A percentile compares a stretch with the other conserved stretches of the same genome.
Conservation (phyloP, 2,329 filamentous ascomycete genomes). For the Diaporthe longicolla region DNA sequence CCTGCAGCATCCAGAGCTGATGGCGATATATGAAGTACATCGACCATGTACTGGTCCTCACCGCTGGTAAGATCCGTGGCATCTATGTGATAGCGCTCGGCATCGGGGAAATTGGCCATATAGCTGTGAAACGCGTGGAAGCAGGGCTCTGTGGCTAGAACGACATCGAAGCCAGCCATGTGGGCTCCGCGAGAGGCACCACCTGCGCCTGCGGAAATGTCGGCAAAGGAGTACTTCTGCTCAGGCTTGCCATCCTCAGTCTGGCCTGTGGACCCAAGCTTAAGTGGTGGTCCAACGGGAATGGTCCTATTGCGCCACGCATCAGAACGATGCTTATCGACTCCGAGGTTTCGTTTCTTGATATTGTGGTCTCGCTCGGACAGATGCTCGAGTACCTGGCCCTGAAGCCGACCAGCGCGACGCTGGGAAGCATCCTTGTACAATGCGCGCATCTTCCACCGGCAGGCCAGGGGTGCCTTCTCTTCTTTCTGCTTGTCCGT, state of each 20-base stretch:
- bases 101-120: conserved; percentile 64
- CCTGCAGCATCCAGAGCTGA: conserved; percentile 74
- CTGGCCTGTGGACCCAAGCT: not conserved
- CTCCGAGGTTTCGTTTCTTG: conserved; percentile 44
- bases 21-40: conserved; percentile 81
- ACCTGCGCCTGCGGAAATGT: conserved; percentile 81
- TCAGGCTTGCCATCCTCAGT: not conserved
- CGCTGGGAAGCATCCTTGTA: conserved; percentile 49
- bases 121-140: conserved; percentile 70
- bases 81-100: conserved; percentile 61
- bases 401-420: conserved; percentile 43
- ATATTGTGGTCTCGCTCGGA: conserved; percentile 45
- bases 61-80: conserved; percentile 63
- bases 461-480: conserved; percentile 62
- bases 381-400: conserved; percentile 54
- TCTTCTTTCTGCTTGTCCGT: conserved; percentile 44
- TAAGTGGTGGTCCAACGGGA: conserved; percentile 54
- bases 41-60: conserved; percentile 57
- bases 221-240: conserved; percentile 75
- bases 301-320: conserved; percentile 57
- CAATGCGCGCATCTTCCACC: conserved; percentile 62
- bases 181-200: conserved; percentile 77
- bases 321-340: conserved; percentile 51
- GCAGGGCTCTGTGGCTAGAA: conserved; percentile 72
- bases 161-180: conserved; percentile 64